A percentile compares a stretch with the other conserved stretches of the same genome.
These are phyloP conservation scores for Coelastrella sp. DNA, from an alignment of 139 green algal species.

Conservation along the genomic window DNA sequence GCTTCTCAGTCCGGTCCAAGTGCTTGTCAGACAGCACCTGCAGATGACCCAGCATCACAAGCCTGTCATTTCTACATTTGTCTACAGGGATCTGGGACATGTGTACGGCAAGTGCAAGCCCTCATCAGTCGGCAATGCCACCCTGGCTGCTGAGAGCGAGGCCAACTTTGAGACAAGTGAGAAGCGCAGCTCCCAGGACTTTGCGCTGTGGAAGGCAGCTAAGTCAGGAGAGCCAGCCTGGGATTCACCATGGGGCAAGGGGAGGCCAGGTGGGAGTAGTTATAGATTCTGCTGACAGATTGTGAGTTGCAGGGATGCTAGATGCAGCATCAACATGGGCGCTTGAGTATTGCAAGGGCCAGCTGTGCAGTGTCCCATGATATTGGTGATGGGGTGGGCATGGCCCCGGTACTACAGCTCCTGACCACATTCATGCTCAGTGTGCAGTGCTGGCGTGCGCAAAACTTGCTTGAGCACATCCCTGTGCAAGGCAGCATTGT, in stretches of 20 bases:
- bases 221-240: conserved; percentile 96
- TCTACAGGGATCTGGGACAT: conserved; percentile 63
- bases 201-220: conserved; percentile 97
- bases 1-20: not conserved
- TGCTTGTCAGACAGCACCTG: no score
- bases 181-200: conserved; percentile 91
- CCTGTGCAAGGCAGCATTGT: no score
- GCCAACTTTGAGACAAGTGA: conserved; percentile 80
- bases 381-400: not conserved
- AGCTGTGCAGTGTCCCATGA: not conserved
- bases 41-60: not conserved
- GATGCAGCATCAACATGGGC: no score
- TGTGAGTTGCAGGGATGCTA: not conserved
- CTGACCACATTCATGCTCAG: no score
- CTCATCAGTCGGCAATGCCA: conserved; percentile 69
- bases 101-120: conserved; percentile 94
- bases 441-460: no score
- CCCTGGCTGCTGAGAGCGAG: conserved; percentile 83
- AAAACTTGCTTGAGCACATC: no score
- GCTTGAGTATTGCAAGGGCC: no score
- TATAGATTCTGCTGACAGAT: not conserved
- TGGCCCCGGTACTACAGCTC: not conserved
- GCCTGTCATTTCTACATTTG: not conserved
- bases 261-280: conserved; percentile 70
- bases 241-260: conserved; percentile 92